These are phyloP conservation scores for Fomitopsis pulvina DNA, from an alignment of 768 basidiomycete species.

Conservation along the genomic window DNA sequence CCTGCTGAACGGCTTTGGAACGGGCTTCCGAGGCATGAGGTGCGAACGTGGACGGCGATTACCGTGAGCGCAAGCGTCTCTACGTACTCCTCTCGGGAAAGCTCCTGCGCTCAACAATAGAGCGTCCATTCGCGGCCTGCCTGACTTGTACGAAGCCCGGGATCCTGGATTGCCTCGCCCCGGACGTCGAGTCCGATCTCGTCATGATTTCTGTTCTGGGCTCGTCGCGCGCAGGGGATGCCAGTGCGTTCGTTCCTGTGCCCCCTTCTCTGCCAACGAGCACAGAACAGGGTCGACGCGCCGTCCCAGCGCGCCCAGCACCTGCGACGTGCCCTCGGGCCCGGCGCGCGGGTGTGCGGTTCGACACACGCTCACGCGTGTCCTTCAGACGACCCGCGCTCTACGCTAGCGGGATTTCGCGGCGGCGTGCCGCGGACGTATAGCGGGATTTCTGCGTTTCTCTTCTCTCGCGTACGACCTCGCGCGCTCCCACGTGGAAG, in stretches of 20 bases:
- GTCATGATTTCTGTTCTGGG: background rate
- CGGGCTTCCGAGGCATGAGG: background rate
- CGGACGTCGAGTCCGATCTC: background rate
- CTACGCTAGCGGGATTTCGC: background rate
- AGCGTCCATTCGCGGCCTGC: background rate
- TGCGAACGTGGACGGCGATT: conserved; percentile 2
- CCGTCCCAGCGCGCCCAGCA: too few relatives aligned
- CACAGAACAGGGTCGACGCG: too few relatives aligned
- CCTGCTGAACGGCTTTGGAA: background rate
- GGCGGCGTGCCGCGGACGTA: background rate
- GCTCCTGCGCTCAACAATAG: background rate
- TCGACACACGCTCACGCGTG: background rate
- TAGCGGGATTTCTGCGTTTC: background rate
- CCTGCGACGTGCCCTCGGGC: too few relatives aligned
- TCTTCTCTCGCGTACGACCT: background rate
- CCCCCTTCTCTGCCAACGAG: too few relatives aligned
- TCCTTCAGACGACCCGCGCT: background rate
- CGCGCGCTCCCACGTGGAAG: background rate
- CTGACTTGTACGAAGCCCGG: background rate
- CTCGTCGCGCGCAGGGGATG: background rate
- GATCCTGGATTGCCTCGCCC: background rate
- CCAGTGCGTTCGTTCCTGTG: background rate
- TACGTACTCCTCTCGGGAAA: background rate
- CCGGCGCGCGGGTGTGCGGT: background rate
- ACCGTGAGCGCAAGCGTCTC: background rate